Evolutionary conservation across 805 yeast species (phyloP).

Genomic region (Schwanniomyces vanrijiae): DNA sequence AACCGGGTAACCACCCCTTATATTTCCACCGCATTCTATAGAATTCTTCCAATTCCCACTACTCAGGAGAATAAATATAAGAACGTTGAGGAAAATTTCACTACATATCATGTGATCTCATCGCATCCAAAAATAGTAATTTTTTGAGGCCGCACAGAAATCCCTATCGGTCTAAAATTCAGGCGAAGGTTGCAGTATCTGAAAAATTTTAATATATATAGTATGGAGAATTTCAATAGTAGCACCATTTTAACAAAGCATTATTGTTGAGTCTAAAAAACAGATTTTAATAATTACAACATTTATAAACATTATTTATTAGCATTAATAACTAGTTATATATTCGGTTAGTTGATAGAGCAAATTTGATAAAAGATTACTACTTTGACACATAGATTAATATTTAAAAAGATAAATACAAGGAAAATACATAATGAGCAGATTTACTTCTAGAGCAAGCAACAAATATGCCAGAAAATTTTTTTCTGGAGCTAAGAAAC

Average conservation of each 20-base stretch:
- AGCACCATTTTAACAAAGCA: not conserved
- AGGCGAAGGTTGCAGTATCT: constrained; percentile 3
- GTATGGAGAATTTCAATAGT: not conserved
- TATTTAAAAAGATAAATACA: not conserved
- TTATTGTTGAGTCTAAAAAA: not conserved
- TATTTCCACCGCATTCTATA: constrained; percentile 9
- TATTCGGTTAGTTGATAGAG: not conserved
- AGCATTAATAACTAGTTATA: not conserved
- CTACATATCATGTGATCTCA: not conserved
- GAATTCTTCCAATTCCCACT: not conserved
- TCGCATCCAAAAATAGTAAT: constrained; percentile 5
- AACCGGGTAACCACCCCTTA: not conserved
- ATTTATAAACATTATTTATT: not conserved
- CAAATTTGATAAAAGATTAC: not conserved
- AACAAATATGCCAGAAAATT: constrained; percentile 21
- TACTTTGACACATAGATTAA: not conserved
- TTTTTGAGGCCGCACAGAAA: constrained; percentile 7
- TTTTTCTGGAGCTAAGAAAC: constrained; percentile 10
- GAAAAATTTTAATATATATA: constrained; percentile 5
- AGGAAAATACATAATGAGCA: not conserved
- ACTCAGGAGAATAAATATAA: not conserved
- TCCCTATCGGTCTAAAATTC: constrained; percentile 2
- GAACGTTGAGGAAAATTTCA: not conserved
- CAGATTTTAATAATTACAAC: not conserved
- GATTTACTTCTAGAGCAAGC: not conserved